phyloP scores from a whole-genome alignment of 495 filamentous ascomycete genomes.

The Aspergillus indologenus region DNA sequence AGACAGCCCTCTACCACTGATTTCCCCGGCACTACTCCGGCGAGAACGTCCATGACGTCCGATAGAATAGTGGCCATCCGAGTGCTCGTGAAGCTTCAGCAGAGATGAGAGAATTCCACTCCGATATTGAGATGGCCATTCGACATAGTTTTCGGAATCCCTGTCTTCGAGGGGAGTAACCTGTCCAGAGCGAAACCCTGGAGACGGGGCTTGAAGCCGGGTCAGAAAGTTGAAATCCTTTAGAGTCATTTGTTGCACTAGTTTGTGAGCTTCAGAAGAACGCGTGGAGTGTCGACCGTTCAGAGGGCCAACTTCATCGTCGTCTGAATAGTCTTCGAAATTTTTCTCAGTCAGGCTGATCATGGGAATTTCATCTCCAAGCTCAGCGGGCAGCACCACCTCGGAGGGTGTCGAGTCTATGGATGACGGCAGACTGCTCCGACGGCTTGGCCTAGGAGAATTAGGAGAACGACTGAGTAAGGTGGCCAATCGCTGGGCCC shows the following conservation, averaged over 20 bases:
- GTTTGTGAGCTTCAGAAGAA: conserved; percentile 33
- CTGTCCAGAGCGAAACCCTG: conserved; percentile 53
- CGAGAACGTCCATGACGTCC: conserved; percentile 36
- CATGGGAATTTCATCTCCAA: conserved; percentile 42
- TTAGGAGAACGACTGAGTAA: conserved; percentile 33
- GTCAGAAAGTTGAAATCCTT: conserved; percentile 34
- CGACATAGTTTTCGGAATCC: conserved; percentile 62
- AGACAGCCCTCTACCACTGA: conserved; percentile 32
- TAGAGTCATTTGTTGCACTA: conserved; percentile 41
- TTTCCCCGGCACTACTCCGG: conserved; percentile 32
- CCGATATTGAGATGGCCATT: conserved; percentile 66
- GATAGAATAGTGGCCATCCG: conserved; percentile 17
- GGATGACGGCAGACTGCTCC: conserved; percentile 30
- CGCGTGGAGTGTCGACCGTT: conserved; percentile 29
- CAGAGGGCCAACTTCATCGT: conserved; percentile 34
- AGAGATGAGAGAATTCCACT: conserved; percentile 75
- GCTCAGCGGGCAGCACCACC: conserved; percentile 26
- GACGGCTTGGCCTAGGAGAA: conserved; percentile 31
- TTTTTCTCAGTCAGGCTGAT: conserved; percentile 39
- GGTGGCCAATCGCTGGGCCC: conserved; percentile 34
- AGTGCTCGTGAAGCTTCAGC: conserved; percentile 67
- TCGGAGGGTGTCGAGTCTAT: conserved; percentile 33
- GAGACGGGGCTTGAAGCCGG: conserved; percentile 36
- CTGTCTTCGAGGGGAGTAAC: conserved; percentile 59
- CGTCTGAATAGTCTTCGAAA: conserved; percentile 30